A percentile compares a stretch with the other conserved stretches of the same genome.
phyloP scores from a whole-genome alignment of 768 basidiomycete species.

The Rhodotorula taiwanensis region DNA sequence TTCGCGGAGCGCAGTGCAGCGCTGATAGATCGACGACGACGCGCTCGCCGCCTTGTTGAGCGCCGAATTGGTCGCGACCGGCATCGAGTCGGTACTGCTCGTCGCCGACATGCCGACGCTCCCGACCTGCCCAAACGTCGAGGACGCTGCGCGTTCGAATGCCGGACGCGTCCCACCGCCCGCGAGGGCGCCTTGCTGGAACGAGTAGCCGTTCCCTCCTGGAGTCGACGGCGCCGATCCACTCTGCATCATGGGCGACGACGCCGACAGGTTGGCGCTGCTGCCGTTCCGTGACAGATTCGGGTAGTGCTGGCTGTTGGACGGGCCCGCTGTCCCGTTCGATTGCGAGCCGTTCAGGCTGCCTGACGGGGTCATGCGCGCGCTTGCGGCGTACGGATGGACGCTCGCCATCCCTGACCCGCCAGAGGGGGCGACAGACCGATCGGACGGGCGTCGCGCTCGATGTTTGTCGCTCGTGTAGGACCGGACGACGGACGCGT shows the following conservation, averaged over 20 bases:
- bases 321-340: not conserved
- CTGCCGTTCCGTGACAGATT: no score
- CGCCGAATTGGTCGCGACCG: constrained; percentile 35
- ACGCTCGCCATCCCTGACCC: constrained; percentile 14
- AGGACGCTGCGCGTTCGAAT: constrained; percentile 22
- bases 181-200: no score
- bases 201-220: no score
- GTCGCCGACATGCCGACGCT: constrained; percentile 1
- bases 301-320: no score
- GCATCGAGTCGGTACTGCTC: constrained; percentile 22
- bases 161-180: not conserved
- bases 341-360: no score
- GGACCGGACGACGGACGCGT: no score
- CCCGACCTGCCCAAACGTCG: not conserved
- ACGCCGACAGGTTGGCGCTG: no score
- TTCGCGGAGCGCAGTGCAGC: constrained; percentile 31
- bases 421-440: no score
- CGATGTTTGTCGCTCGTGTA: no score
- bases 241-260: not conserved
- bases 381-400: constrained; percentile 13
- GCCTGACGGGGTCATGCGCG: no score
- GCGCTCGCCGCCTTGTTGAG: constrained; percentile 36
- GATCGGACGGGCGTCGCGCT: no score
- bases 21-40: constrained; percentile 37
- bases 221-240: constrained; percentile 3